A percentile compares a stretch with the other conserved stretches of the same genome.
Conservation (phyloP, 176 grass and related monocot species). For the Typha latifolia region DNA sequence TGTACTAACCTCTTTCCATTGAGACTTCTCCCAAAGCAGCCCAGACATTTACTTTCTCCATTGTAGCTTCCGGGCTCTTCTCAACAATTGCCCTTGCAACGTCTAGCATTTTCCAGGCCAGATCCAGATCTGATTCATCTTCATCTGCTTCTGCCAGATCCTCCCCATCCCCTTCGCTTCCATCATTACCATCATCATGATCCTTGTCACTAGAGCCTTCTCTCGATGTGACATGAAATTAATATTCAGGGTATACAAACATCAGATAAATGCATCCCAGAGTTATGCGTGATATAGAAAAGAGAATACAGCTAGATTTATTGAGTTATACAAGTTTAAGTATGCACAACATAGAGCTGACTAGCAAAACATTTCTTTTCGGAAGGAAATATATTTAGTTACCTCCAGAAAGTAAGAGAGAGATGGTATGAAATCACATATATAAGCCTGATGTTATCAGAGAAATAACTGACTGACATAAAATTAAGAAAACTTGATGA, state of each 20-base stretch:
- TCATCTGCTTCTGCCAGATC: constrained; percentile 58
- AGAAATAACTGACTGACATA: too few relatives aligned
- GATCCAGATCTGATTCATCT: constrained; percentile 95
- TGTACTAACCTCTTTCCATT: constrained; percentile 72
- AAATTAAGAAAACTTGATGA: too few relatives aligned
- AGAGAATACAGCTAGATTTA: not conserved
- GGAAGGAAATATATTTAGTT: too few relatives aligned
- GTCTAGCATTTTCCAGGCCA: constrained; percentile 93
- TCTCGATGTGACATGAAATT: constrained; percentile 21
- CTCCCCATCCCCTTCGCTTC: constrained; percentile 56
- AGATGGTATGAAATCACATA: too few relatives aligned
- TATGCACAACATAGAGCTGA: not conserved
- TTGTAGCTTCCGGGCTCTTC: constrained; percentile 42
- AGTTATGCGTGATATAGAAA: not conserved
- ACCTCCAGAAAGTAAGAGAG: too few relatives aligned
- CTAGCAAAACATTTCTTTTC: too few relatives aligned
- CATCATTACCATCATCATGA: constrained; percentile 38
- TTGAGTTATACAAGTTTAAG: not conserved
- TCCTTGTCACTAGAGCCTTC: constrained; percentile 50
- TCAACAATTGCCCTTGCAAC: constrained; percentile 95
- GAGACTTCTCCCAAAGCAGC: constrained; percentile 80
- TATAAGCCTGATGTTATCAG: too few relatives aligned
- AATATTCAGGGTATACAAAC: not conserved
- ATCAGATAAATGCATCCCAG: not conserved
- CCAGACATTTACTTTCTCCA: constrained; percentile 88